These are phyloP conservation scores for Thuidium tamariscinum DNA, from an alignment of 225 moss, liverwort and hornwort genomes.

Conservation along the genomic window DNA sequence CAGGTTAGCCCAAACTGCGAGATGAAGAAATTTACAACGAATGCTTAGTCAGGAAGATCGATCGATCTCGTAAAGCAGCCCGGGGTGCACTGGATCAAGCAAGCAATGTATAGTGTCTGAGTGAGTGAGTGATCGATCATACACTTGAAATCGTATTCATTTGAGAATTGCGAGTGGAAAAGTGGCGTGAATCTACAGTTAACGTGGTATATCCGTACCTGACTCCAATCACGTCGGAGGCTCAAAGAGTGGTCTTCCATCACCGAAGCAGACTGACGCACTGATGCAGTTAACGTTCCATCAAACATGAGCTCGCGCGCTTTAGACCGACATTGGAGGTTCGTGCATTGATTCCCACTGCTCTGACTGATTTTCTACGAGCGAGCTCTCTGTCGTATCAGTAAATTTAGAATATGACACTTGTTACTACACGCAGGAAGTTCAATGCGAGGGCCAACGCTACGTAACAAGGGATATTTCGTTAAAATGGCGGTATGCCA, in stretches of 20 bases:
- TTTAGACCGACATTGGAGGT: background rate
- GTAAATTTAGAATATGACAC: background rate
- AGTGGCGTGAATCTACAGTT: background rate
- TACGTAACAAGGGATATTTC: too few species aligned
- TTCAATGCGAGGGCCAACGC: background rate
- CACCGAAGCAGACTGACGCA: background rate
- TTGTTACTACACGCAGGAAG: too few species aligned
- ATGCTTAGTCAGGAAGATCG: background rate
- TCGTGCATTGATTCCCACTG: background rate
- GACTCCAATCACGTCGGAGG: background rate
- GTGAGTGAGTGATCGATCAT: background rate
- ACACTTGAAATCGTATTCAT: background rate
- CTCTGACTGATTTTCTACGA: background rate
- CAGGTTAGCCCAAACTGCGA: background rate
- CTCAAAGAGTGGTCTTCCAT: background rate
- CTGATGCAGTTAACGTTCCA: too few species aligned
- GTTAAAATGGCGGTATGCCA: too few species aligned
- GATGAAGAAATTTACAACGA: background rate
- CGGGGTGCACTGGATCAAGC: background rate
- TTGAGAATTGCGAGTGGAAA: background rate
- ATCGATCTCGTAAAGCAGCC: background rate
- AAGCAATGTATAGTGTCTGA: too few species aligned
- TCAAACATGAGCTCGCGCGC: background rate
- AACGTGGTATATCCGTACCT: constrained; percentile 2
- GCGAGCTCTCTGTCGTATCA: background rate